Conservation (phyloP, 139 green algal genomes). For the Tetradesmus obliquus region DNA sequence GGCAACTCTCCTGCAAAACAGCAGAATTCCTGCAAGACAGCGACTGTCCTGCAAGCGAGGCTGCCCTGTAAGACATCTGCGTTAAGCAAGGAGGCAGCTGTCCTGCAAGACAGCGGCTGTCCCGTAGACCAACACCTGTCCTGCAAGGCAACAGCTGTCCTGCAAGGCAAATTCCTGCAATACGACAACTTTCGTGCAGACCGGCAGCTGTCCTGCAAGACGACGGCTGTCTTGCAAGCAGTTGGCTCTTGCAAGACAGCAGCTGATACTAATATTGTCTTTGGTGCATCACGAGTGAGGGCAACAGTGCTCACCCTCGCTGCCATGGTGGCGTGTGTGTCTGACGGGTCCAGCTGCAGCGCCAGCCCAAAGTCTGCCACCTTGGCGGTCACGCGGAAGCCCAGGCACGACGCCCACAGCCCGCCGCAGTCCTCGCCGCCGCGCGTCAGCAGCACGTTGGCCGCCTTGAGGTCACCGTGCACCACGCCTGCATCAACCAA, state of each 20-base stretch:
- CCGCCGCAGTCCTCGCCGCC: neutral
- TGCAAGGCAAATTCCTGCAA: neutral
- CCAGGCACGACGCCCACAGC: slow-evolving; percentile 1
- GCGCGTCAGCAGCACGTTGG: slow-evolving; percentile 38
- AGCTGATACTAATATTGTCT: neutral
- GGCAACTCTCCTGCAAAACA: neutral
- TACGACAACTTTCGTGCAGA: neutral
- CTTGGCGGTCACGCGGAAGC: slow-evolving; percentile 30
- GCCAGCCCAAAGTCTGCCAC: slow-evolving; percentile 48
- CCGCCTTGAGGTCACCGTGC: slow-evolving; percentile 41
- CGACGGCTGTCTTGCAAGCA: neutral
- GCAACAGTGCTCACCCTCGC: neutral
- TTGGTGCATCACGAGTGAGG: neutral
- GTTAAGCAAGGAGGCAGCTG: too few relatives aligned
- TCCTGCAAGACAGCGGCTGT: neutral
- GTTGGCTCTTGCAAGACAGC: neutral
- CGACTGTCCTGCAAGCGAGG: neutral
- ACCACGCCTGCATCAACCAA: neutral
- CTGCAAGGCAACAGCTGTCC: neutral
- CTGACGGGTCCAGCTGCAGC: slow-evolving; percentile 23
- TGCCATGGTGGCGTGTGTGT: slow-evolving; percentile 44
- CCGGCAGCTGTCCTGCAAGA: neutral
- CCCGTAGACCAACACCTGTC: neutral
- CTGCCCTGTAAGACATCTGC: neutral
- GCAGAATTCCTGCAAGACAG: neutral